Percentiles rank a stretch among this genome's conserved stretches.
phyloP scores from a whole-genome alignment of 2,329 filamentous ascomycete genomes.

The Phialocephala sp. region DNA sequence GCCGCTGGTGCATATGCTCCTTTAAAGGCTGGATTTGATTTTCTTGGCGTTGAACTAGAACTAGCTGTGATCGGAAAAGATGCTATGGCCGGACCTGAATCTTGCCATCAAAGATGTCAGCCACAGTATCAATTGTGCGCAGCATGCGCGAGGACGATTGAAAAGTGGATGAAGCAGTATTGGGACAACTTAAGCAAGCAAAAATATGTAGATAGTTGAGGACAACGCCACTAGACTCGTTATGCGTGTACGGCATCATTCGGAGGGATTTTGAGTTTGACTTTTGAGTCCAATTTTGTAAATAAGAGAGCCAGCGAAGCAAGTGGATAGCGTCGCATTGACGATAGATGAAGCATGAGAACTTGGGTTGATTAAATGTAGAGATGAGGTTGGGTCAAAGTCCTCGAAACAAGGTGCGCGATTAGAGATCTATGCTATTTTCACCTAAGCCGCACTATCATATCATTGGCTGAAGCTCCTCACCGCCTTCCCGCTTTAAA shows the following conservation, averaged over 20 bases:
- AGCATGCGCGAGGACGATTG: constrained; percentile 47
- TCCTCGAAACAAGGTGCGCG: neutral
- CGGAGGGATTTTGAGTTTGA: constrained; percentile 49
- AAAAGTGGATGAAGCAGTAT: constrained; percentile 49
- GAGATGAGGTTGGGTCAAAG: neutral
- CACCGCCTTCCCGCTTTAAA: constrained; percentile 4
- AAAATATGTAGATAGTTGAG: constrained; percentile 45
- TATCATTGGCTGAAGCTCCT: constrained; percentile 4
- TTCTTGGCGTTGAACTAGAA: neutral
- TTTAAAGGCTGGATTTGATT: constrained; percentile 45
- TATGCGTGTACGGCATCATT: constrained; percentile 56
- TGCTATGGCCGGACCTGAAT: constrained; percentile 54
- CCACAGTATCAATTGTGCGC: constrained; percentile 53
- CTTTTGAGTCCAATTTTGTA: constrained; percentile 50
- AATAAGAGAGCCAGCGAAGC: constrained; percentile 25
- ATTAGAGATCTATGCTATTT: neutral
- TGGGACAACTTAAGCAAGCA: constrained; percentile 51
- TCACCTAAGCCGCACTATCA: neutral
- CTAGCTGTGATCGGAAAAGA: constrained; percentile 29
- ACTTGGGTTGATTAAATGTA: neutral
- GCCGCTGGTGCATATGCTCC: too few relatives aligned
- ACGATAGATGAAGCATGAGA: neutral
- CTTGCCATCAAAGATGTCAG: constrained; percentile 59
- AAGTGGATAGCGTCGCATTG: neutral
- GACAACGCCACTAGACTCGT: constrained; percentile 53